phyloP scores from a whole-genome alignment of 352 stramenopile species.

The Globisporangium rhizosaccharum region DNA sequence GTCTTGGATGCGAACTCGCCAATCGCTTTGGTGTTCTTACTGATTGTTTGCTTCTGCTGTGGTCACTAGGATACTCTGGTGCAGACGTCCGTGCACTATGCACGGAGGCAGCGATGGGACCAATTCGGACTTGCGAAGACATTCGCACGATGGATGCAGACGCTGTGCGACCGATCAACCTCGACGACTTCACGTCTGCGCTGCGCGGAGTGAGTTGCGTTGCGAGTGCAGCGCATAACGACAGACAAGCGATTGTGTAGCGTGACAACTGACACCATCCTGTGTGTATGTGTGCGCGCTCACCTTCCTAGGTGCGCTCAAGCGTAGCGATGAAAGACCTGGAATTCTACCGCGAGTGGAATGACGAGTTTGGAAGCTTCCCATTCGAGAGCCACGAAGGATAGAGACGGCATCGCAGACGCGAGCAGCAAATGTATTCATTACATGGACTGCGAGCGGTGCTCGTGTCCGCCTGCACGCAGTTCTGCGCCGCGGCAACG shows the following conservation, averaged over 20 bases:
- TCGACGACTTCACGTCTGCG: constrained; percentile 94
- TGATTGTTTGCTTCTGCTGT: not conserved
- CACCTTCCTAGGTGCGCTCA: constrained; percentile 75
- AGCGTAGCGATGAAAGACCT: constrained; percentile 95
- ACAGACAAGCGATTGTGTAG: not conserved
- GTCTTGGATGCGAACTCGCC: no score
- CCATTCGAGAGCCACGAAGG: constrained; percentile 68
- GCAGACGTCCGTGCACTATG: constrained; percentile 97
- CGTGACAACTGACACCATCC: not conserved
- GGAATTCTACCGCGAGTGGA: constrained; percentile 90
- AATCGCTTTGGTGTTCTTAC: not conserved
- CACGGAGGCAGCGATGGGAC: constrained; percentile 97
- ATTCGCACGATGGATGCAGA: constrained; percentile 88
- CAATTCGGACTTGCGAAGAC: constrained; percentile 81
- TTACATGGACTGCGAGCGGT: constrained; percentile 5
- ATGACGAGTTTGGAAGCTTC: constrained; percentile 91
- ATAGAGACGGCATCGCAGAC: constrained; percentile 1
- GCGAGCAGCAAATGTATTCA: constrained; percentile 1
- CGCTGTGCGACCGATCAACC: constrained; percentile 92
- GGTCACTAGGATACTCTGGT: constrained; percentile 90
- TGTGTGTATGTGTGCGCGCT: not conserved
- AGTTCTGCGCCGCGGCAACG: not conserved
- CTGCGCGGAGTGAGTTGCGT: constrained; percentile 65
- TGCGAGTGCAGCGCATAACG: not conserved
- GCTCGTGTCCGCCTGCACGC: no score